Conservation (phyloP, 371 early-diverging fungal genomes). For the Rhizopus stolonifer region DNA sequence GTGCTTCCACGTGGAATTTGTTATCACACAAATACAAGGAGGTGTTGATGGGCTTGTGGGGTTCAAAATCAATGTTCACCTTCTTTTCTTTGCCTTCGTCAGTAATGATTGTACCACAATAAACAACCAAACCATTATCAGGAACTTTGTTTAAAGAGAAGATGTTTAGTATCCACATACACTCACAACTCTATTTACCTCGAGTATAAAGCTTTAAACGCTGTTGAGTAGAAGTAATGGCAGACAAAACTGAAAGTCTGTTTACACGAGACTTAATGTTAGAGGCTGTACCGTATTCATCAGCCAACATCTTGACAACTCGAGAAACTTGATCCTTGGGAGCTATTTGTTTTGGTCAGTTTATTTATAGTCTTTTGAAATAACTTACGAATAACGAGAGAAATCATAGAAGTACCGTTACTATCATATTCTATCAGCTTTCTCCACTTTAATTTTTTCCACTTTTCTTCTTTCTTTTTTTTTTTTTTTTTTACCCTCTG, state of each 20-base stretch:
- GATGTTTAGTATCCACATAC: neutral
- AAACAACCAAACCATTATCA: constrained; percentile 92
- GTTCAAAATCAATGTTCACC: constrained; percentile 99
- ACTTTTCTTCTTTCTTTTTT: no score
- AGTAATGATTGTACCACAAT: constrained; percentile 96
- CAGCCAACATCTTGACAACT: constrained; percentile 94
- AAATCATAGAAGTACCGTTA: constrained; percentile 99
- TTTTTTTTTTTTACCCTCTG: constrained; percentile 71
- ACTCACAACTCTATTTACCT: no score
- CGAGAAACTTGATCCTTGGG: constrained; percentile 96
- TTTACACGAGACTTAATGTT: constrained; percentile 99
- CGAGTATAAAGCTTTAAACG: constrained; percentile 95
- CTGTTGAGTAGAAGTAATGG: constrained; percentile 99
- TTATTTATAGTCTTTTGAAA: neutral
- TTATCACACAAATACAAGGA: constrained; percentile 99
- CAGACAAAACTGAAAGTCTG: constrained; percentile 95
- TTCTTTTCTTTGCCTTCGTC: constrained; percentile 99
- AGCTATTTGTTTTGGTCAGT: constrained; percentile 31
- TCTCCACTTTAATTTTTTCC: no score
- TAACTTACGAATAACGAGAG: constrained; percentile 87
- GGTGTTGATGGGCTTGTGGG: constrained; percentile 99
- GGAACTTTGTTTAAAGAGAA: constrained; percentile 63
- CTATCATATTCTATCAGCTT: no score
- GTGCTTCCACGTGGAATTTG: constrained; percentile 98
- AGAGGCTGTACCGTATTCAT: constrained; percentile 99